Conservation (phyloP, 164 flowering plant species). For the Piper betle region DNA sequence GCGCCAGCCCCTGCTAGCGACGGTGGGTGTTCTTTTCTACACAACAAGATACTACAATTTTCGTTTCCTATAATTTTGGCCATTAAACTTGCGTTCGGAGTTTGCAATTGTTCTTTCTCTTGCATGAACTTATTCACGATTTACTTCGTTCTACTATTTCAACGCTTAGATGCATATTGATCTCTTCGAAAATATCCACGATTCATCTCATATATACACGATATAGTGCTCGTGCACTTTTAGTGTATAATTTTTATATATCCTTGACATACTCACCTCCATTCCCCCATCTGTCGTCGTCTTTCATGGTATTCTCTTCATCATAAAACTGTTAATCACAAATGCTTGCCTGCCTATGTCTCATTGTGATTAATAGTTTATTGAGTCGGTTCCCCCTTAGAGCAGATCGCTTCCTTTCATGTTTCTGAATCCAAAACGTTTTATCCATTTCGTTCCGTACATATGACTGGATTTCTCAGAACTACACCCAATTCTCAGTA, state of each 20-base stretch:
- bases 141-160: too few species aligned
- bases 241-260: not conserved
- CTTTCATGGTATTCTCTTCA: not conserved
- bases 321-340: too few species aligned
- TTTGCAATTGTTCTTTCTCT: not conserved
- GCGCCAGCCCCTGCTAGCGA: slow-evolving; percentile 42
- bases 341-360: too few species aligned
- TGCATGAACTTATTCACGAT: not conserved
- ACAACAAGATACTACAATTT: not conserved
- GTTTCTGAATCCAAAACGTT: too few species aligned
- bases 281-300: not conserved
- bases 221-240: not conserved
- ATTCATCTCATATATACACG: not conserved
- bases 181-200: not conserved
- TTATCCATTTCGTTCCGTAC: too few species aligned
- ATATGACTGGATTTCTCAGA: too few species aligned
- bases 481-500: too few species aligned
- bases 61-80: not conserved
- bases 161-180: not conserved
- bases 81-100: not conserved
- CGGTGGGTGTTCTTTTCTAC: slow-evolving; percentile 12
- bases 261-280: not conserved
- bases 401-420: too few species aligned
- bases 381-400: too few species aligned
- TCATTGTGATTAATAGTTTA: too few species aligned